phyloP scores from a whole-genome alignment of 2,329 filamentous ascomycete genomes.

The Penicillium sp. region DNA sequence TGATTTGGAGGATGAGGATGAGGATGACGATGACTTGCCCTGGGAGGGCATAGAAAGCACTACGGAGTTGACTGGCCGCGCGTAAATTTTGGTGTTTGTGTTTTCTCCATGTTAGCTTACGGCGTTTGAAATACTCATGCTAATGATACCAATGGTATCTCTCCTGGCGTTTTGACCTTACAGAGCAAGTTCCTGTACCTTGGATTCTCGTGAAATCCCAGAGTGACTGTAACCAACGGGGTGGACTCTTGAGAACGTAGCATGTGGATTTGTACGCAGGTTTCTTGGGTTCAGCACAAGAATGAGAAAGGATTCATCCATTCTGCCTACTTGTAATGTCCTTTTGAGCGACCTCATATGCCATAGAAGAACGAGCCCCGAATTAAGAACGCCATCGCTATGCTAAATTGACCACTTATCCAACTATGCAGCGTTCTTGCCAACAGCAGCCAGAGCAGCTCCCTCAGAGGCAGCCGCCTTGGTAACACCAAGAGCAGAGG shows the following conservation, averaged over 20 bases:
- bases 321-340: background rate
- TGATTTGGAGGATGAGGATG: conserved; percentile 39
- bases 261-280: background rate
- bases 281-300: background rate
- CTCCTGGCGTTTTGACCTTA: background rate
- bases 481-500: conserved; percentile 19
- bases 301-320: background rate
- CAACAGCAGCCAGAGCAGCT: conserved; percentile 32
- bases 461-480: conserved; percentile 31
- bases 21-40: conserved; percentile 38
- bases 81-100: conserved; percentile 4
- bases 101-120: background rate
- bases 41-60: conserved; percentile 50
- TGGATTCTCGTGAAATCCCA: too few relatives aligned
- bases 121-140: conserved; percentile 3
- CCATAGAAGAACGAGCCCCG: background rate
- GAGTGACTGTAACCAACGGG: too few relatives aligned
- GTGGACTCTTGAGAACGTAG: background rate
- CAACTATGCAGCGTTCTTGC: conserved; percentile 2
- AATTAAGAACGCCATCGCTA: conserved; percentile 21
- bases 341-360: background rate
- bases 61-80: conserved; percentile 39
- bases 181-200: background rate
- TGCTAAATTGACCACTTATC: conserved; percentile 7
- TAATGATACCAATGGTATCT: background rate